Conservation (phyloP, 2,329 filamentous ascomycete genomes). For the Colletotrichum somersetense region DNA sequence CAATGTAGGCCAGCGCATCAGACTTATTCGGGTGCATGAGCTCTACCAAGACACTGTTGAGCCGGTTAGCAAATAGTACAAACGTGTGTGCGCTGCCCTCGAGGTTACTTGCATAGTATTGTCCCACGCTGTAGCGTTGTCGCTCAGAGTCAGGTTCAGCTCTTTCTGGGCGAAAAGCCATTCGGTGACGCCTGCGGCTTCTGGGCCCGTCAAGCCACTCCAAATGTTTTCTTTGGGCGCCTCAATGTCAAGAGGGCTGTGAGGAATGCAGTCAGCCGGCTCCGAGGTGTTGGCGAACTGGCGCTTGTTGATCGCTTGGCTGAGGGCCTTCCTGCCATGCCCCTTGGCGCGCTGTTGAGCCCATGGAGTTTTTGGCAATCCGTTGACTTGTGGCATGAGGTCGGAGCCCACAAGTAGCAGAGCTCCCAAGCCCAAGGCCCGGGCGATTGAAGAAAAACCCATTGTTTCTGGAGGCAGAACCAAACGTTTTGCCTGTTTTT, state of each 20-base stretch:
- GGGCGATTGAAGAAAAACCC: constrained; percentile 16
- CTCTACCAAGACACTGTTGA: constrained; percentile 50
- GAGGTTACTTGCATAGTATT: constrained; percentile 50
- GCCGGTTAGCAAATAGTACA: neutral
- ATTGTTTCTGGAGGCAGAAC: neutral
- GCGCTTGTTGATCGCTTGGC: constrained; percentile 26
- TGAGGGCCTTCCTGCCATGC: constrained; percentile 29
- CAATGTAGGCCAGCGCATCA: constrained; percentile 59
- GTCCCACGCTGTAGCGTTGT: constrained; percentile 53
- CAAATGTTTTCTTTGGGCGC: constrained; percentile 59
- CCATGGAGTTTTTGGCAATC: constrained; percentile 29
- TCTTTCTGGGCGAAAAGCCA: constrained; percentile 56
- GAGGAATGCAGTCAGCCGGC: constrained; percentile 20
- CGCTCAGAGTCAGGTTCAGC: constrained; percentile 54
- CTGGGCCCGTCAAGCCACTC: constrained; percentile 53
- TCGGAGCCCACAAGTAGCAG: constrained; percentile 23
- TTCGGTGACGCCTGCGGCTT: constrained; percentile 53
- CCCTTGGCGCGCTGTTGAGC: constrained; percentile 36
- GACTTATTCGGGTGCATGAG: constrained; percentile 63
- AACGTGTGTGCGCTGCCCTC: neutral
- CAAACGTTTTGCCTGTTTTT: neutral
- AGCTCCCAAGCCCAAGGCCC: constrained; percentile 22
- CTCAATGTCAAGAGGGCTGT: constrained; percentile 40
- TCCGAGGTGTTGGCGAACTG: constrained; percentile 19
- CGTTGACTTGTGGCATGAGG: constrained; percentile 12